These are phyloP conservation scores for Serendipita sp. DNA, from an alignment of 768 basidiomycete species.

Conservation along the genomic window DNA sequence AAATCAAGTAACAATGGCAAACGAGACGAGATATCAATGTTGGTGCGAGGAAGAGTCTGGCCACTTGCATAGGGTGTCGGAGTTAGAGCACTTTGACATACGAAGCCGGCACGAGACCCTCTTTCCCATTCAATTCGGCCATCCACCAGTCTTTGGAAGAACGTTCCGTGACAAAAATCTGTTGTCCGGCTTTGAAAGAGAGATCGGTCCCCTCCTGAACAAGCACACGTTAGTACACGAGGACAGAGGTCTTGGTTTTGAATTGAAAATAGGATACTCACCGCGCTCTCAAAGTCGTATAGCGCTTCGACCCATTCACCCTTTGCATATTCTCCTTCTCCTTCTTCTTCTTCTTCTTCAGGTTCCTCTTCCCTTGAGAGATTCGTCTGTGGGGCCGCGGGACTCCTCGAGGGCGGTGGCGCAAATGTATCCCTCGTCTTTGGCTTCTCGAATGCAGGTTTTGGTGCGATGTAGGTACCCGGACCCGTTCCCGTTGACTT, in stretches of 20 bases:
- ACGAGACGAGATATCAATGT: too few species aligned
- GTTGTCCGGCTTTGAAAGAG: constrained; percentile 1
- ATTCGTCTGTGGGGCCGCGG: background rate
- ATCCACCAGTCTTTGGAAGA: constrained; percentile 6
- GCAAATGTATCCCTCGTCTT: background rate
- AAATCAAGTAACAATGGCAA: too few species aligned
- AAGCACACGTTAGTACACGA: background rate
- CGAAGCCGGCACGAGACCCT: background rate
- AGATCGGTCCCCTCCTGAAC: constrained; percentile 1
- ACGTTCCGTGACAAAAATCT: background rate
- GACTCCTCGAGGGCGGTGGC: background rate
- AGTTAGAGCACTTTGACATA: constrained; percentile 3
- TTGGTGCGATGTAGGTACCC: background rate
- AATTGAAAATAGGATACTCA: background rate
- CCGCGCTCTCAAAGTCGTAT: background rate
- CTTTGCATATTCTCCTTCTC: background rate
- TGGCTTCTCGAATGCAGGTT: background rate
- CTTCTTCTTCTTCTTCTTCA: background rate
- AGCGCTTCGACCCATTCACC: constrained; percentile 5
- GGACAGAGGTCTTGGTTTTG: background rate
- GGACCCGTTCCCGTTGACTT: background rate
- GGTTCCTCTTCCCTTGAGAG: background rate
- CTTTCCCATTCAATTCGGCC: background rate
- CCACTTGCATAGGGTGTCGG: background rate
- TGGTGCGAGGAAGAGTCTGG: too few species aligned